phyloP scores from a whole-genome alignment of 768 basidiomycete species.

The Russula earlei region DNA sequence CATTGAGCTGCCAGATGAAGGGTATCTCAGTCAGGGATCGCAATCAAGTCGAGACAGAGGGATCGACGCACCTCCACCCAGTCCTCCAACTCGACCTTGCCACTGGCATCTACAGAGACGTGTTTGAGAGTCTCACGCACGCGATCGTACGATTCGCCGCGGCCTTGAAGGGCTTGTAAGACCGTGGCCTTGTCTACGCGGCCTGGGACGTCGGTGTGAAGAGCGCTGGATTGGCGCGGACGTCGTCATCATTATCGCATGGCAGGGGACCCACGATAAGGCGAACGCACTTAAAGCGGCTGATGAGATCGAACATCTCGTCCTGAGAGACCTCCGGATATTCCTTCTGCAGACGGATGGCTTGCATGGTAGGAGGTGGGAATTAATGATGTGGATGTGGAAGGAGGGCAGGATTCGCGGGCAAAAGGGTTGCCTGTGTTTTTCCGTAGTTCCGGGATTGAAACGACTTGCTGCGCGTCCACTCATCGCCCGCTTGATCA shows the following conservation, averaged over 20 bases:
- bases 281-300: constrained; percentile 83
- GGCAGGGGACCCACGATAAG: not conserved
- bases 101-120: constrained; percentile 89
- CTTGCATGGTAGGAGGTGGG: constrained; percentile 63
- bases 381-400: not conserved
- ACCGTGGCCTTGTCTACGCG: constrained; percentile 76
- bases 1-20: constrained; percentile 49
- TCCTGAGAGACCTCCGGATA: constrained; percentile 85
- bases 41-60: not conserved
- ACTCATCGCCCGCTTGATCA: not conserved
- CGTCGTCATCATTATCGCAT: constrained; percentile 14
- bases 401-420: not conserved
- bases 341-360: constrained; percentile 81
- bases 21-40: not conserved
- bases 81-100: constrained; percentile 94
- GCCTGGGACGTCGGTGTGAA: constrained; percentile 72
- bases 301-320: constrained; percentile 92
- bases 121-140: constrained; percentile 86
- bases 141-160: constrained; percentile 85
- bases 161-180: constrained; percentile 64
- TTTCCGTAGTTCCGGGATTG: too few relatives aligned
- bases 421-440: too few relatives aligned
- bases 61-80: constrained; percentile 78
- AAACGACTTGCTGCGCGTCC: not conserved
- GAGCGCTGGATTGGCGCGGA: constrained; percentile 37